Evolutionary conservation across 1,284 basidiomycete genomes (phyloP).

Genomic region (Marasmius sp.): DNA sequence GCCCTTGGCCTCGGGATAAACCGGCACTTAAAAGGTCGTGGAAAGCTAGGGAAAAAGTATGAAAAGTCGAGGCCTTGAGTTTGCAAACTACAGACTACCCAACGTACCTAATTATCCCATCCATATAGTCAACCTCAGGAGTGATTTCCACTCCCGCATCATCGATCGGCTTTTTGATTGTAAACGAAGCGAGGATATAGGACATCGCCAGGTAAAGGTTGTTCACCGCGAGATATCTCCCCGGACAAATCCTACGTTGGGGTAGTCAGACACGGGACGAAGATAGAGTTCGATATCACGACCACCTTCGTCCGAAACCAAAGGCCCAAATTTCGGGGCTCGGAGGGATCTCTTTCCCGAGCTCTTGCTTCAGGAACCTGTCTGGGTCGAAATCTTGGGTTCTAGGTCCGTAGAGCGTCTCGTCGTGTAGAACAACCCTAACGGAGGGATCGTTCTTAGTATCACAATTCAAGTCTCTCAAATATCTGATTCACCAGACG

Average conservation of each 20-base stretch:
- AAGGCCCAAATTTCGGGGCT: conserved; percentile 24
- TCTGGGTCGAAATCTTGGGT: conserved; percentile 38
- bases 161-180: conserved; percentile 17
- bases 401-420: conserved; percentile 31
- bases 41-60: no score
- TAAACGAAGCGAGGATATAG: conserved; percentile 19
- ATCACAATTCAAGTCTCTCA: no score
- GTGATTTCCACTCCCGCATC: conserved; percentile 16
- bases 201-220: conserved; percentile 20
- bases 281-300: background rate
- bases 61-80: no score
- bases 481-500: background rate
- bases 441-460: no score
- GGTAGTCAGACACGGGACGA: background rate
- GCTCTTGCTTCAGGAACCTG: conserved; percentile 26
- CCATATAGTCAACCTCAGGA: conserved; percentile 7
- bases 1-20: no score
- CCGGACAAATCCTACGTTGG: conserved; percentile 16
- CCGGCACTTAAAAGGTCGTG: no score
- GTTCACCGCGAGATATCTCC: conserved; percentile 18
- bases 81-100: no score
- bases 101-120: background rate
- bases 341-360: conserved; percentile 16
- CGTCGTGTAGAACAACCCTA: conserved; percentile 39
- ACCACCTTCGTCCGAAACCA: conserved; percentile 31